Percentiles rank a stretch among this genome's conserved stretches.
Evolutionary conservation across 1,139 yeast species (phyloP).

Genomic region (Candida glucosophila): DNA sequence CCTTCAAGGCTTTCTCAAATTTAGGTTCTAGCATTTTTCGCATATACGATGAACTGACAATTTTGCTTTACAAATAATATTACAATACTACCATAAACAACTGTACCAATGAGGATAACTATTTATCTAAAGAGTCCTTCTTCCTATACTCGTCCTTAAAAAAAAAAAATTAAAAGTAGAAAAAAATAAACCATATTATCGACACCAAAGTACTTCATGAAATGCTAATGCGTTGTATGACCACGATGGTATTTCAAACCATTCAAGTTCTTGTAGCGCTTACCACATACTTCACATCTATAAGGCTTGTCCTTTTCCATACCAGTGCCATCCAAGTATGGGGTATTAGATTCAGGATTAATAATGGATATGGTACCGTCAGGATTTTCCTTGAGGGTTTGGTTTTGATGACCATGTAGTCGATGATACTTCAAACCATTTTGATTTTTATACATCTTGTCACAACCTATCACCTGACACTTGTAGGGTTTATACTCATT

Average conservation of each 20-base stretch:
- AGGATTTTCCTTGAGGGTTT: slow-evolving; percentile 79
- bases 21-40: too few relatives aligned
- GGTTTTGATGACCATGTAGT: slow-evolving; percentile 95
- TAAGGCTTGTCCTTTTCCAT: slow-evolving; percentile 97
- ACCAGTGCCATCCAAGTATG: slow-evolving; percentile 86
- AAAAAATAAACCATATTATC: slow-evolving; percentile 3
- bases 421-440: slow-evolving; percentile 95
- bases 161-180: slow-evolving; percentile 1
- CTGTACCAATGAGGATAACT: too few relatives aligned
- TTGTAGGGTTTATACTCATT: slow-evolving; percentile 92
- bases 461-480: slow-evolving; percentile 98
- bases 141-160: too few relatives aligned
- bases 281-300: slow-evolving; percentile 97
- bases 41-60: too few relatives aligned
- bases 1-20: too few relatives aligned
- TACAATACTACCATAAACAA: too few relatives aligned
- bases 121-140: too few relatives aligned
- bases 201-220: slow-evolving; percentile 2
- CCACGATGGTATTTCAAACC: slow-evolving; percentile 97
- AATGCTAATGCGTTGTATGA: slow-evolving; percentile 76
- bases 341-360: slow-evolving; percentile 87
- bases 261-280: slow-evolving; percentile 88
- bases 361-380: slow-evolving; percentile 91
- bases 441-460: slow-evolving; percentile 93
- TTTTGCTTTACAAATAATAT: too few relatives aligned